Conservation (phyloP, 805 yeast species). For the Candida wancherniae region DNA sequence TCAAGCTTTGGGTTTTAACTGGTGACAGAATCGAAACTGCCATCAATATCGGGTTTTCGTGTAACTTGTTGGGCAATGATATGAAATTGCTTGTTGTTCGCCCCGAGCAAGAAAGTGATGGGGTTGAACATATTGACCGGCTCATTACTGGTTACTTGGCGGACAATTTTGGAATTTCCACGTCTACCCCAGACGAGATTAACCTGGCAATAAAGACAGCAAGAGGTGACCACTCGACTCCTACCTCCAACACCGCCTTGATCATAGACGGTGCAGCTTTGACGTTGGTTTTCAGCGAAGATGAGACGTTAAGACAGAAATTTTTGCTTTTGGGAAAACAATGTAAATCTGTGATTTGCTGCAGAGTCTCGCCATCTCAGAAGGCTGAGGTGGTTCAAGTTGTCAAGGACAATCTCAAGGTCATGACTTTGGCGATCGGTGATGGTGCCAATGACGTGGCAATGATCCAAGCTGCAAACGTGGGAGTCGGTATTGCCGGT, state of each 20-base stretch:
- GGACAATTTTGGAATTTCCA: conserved; percentile 49
- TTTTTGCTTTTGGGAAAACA: conserved; percentile 71
- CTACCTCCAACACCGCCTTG: conserved; percentile 62
- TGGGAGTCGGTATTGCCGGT: conserved; percentile 88
- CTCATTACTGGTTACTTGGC: conserved; percentile 45
- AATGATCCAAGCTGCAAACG: conserved; percentile 84
- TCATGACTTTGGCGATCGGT: conserved; percentile 84
- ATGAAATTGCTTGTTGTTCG: conserved; percentile 67
- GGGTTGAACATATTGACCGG: conserved; percentile 28
- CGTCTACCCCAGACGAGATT: conserved; percentile 34
- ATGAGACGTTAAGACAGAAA: conserved; percentile 35
- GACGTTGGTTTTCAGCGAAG: conserved; percentile 42
- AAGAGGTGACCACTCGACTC: conserved; percentile 57
- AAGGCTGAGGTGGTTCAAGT: conserved; percentile 78
- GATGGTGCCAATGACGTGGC: conserved; percentile 90
- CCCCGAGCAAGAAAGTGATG: conserved; percentile 37
- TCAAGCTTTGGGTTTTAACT: conserved; percentile 78
- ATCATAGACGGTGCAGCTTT: conserved; percentile 81
- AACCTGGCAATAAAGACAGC: conserved; percentile 51
- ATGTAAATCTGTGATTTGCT: conserved; percentile 77
- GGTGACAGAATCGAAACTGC: conserved; percentile 85
- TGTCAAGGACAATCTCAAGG: conserved; percentile 69
- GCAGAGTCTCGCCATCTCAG: conserved; percentile 86
- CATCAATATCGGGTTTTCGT: conserved; percentile 75
- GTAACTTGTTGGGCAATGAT: conserved; percentile 60